Conservation (phyloP, 805 yeast species). For the Candida multigemmis region DNA sequence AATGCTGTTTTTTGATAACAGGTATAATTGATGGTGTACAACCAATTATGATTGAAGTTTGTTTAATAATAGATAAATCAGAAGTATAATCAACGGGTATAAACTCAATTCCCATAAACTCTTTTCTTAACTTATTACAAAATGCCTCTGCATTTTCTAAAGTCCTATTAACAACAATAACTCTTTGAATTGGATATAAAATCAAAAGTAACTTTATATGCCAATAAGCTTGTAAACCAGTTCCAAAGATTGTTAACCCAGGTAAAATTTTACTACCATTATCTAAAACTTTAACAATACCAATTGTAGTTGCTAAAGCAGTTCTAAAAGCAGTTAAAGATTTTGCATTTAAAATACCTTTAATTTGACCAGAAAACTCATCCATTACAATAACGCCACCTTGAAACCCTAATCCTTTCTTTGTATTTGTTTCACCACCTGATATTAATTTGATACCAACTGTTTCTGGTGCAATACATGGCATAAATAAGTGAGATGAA, state of each 20-base stretch:
- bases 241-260: constrained; percentile 40
- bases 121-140: constrained; percentile 10
- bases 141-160: constrained; percentile 28
- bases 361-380: constrained; percentile 38
- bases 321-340: constrained; percentile 61
- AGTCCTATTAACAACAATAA: constrained; percentile 40
- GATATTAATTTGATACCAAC: constrained; percentile 56
- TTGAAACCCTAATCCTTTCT: constrained; percentile 40
- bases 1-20: constrained; percentile 22
- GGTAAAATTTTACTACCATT: constrained; percentile 17
- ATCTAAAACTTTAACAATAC: constrained; percentile 26
- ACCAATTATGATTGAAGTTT: constrained; percentile 44
- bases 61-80: constrained; percentile 7
- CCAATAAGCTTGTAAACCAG: constrained; percentile 62
- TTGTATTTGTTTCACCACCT: constrained; percentile 34
- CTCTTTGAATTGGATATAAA: constrained; percentile 28
- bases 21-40: constrained; percentile 52
- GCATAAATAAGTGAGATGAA: constrained; percentile 54
- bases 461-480: constrained; percentile 41
- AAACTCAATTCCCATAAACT: constrained; percentile 18
- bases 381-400: constrained; percentile 48
- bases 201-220: constrained; percentile 38
- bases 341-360: constrained; percentile 49
- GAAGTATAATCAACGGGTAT: constrained; percentile 8
- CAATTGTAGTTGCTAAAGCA: constrained; percentile 46